Evolutionary conservation across 192 early-diverging fungal species (phyloP).

Genomic region (Coemansia sp.): DNA sequence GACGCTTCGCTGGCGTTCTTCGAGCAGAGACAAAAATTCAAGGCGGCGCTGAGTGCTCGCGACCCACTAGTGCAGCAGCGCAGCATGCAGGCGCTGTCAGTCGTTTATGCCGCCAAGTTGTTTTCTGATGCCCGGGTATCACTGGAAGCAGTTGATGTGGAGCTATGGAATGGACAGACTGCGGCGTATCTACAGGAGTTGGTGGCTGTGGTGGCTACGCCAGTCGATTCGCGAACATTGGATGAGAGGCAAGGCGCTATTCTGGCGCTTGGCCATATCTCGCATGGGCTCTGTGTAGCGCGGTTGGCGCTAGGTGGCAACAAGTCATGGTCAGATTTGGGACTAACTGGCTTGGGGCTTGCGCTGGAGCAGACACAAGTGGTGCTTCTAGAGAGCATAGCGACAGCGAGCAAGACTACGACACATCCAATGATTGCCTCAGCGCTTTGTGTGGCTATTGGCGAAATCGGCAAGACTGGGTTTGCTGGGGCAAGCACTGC

Average conservation of each 20-base stretch:
- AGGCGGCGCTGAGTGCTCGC: constrained; percentile 14
- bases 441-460: constrained; percentile 68
- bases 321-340: constrained; percentile 30
- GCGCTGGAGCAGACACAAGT: not conserved
- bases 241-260: constrained; percentile 70
- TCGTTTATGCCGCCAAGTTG: constrained; percentile 25
- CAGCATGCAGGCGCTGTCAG: constrained; percentile 24
- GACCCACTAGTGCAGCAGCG: constrained; percentile 18
- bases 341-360: constrained; percentile 5
- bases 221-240: constrained; percentile 24
- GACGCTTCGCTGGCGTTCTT: constrained; percentile 19
- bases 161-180: constrained; percentile 24
- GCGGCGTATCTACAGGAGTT: constrained; percentile 11
- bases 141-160: not conserved
- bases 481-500: not conserved
- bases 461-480: constrained; percentile 61
- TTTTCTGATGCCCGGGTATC: not conserved
- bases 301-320: not conserved
- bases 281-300: constrained; percentile 34
- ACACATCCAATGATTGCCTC: constrained; percentile 54
- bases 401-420: constrained; percentile 19
- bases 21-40: constrained; percentile 11
- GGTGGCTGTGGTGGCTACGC: constrained; percentile 1
- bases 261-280: constrained; percentile 68
- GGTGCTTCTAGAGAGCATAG: not conserved